A percentile compares a stretch with the other conserved stretches of the same genome.
phyloP scores from a whole-genome alignment of 208 protist species.

The Trypanosoma vivax region DNA sequence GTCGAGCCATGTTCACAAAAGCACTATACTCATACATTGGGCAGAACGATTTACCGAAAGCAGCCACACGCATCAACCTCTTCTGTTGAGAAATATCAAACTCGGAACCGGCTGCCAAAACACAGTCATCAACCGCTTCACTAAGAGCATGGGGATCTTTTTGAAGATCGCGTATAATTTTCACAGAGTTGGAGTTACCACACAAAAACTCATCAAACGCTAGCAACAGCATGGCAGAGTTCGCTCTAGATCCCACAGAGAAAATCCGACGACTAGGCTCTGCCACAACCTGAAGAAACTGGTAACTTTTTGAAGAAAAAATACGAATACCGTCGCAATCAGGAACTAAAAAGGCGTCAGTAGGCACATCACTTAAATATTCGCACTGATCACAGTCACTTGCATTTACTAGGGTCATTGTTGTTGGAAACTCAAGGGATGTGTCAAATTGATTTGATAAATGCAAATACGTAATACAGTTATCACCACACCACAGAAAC shows the following conservation, averaged over 20 bases:
- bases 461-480: conserved; percentile 30
- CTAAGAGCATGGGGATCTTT: conserved; percentile 32
- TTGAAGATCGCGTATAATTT: conserved; percentile 65
- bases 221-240: conserved; percentile 49
- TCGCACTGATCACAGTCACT: conserved; percentile 41
- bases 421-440: conserved; percentile 28
- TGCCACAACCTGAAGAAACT: conserved; percentile 62
- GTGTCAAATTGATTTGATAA: conserved; percentile 17
- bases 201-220: conserved; percentile 78
- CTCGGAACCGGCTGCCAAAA: conserved; percentile 82
- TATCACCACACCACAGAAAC: conserved; percentile 58
- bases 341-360: conserved; percentile 32
- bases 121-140: conserved; percentile 83
- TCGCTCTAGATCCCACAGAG: conserved; percentile 51
- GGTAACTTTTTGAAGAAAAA: conserved; percentile 35
- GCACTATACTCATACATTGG: conserved; percentile 63
- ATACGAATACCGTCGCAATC: conserved; percentile 64
- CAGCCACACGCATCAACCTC: conserved; percentile 83
- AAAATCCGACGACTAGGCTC: conserved; percentile 54
- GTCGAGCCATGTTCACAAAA: conserved; percentile 76
- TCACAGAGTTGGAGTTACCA: conserved; percentile 55
- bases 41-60: conserved; percentile 92
- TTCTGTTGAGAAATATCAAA: conserved; percentile 73
- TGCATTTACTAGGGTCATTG: conserved; percentile 34
- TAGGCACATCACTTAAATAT: conserved; percentile 51